phyloP scores from a whole-genome alignment of 371 early-diverging fungal species.

The Mortierella sp. region DNA sequence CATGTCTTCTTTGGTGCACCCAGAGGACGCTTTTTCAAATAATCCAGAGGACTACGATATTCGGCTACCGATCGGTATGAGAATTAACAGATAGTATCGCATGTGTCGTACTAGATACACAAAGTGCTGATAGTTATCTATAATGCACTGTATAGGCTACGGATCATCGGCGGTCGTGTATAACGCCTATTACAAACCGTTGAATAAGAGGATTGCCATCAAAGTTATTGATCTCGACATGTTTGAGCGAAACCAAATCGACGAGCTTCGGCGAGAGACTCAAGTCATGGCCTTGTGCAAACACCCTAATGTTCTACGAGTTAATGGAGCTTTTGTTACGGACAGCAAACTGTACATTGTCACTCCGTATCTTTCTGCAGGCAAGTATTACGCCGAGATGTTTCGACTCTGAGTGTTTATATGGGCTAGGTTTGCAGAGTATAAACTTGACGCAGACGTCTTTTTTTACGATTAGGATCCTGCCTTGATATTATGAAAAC shows the following conservation, averaged over 20 bases:
- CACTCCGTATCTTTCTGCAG: constrained; percentile 85
- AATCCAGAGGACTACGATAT: constrained; percentile 60
- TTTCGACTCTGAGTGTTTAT: not conserved
- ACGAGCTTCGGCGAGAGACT: constrained; percentile 90
- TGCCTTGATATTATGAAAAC: constrained; percentile 92
- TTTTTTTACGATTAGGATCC: constrained; percentile 64
- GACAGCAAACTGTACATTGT: constrained; percentile 87
- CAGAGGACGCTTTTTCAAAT: constrained; percentile 54
- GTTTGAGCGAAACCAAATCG: constrained; percentile 96
- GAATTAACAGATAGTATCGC: too few relatives aligned
- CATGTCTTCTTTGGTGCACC: constrained; percentile 20
- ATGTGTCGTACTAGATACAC: not conserved
- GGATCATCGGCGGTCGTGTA: constrained; percentile 94
- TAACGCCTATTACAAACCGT: constrained; percentile 81
- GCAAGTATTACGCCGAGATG: constrained; percentile 36
- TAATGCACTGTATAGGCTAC: constrained; percentile 70
- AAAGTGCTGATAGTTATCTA: not conserved
- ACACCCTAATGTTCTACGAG: constrained; percentile 88
- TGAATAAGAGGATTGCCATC: constrained; percentile 79
- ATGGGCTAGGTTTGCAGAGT: not conserved
- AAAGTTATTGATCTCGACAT: constrained; percentile 93
- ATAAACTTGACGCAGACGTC: not conserved
- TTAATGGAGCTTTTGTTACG: constrained; percentile 86
- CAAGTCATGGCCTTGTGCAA: constrained; percentile 90
- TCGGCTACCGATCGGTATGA: constrained; percentile 52